phyloP scores from a whole-genome alignment of 177 flowering plant species.

The Telopea speciosissima region DNA sequence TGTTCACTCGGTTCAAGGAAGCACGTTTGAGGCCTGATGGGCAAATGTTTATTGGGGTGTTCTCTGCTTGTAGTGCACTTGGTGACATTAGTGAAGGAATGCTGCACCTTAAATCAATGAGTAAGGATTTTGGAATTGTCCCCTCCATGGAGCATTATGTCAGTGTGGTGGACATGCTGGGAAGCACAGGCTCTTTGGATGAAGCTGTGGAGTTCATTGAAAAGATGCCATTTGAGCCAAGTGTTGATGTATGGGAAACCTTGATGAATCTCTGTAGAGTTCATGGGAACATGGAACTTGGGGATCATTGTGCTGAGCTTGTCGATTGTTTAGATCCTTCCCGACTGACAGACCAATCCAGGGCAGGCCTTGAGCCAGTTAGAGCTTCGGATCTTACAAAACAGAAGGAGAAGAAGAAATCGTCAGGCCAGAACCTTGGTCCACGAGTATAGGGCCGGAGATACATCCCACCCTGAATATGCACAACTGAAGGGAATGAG shows the following conservation, averaged over 20 bases:
- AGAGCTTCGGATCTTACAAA: neutral
- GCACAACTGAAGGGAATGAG: neutral
- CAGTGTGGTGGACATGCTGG: neutral
- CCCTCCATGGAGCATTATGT: neutral
- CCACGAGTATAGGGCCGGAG: neutral
- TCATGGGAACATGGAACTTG: neutral
- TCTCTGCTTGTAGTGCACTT: neutral
- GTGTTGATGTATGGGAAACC: neutral
- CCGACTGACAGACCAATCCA: neutral
- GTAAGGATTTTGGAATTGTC: neutral
- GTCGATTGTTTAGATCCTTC: neutral
- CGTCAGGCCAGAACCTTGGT: neutral
- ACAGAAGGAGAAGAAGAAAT: neutral
- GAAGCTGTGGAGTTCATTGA: neutral
- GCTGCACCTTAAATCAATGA: neutral
- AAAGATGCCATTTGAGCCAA: neutral
- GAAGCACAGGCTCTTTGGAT: neutral
- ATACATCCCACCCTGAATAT: neutral
- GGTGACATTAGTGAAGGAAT: neutral
- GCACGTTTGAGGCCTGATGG: neutral
- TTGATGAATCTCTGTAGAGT: neutral
- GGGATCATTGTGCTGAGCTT: neutral
- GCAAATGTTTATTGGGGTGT: neutral
- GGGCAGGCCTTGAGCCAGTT: neutral
- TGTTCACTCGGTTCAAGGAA: neutral